Evolutionary conservation across 768 basidiomycete species (phyloP), one percentile per base, ranked within the genome.

Genomic region (Panaeolus papilionaceus): DNA sequence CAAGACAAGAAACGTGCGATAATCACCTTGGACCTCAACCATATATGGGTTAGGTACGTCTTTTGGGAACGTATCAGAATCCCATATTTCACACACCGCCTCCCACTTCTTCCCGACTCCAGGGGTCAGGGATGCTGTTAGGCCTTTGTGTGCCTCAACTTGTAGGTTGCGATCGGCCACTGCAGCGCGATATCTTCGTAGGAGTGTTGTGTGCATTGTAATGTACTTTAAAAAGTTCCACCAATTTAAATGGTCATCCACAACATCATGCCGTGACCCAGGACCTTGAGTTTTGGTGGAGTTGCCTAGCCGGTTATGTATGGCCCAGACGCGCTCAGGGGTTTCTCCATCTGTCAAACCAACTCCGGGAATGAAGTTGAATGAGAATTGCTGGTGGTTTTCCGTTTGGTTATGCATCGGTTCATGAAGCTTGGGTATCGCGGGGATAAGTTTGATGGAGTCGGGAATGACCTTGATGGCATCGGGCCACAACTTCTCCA

Each of bases 211-310:
- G 1, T 69, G 67, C 63, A 68, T 65, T 0, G 42, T 37, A 0
- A 67, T 62, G 6, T 71, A 66, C 51, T 79, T 79, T 5, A 42
- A 51, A 62, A 73, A 80, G 45, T 80, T 80, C 76, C 76, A 78
- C 18, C 68, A 69, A 74, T 63, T 62, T 26, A 70, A 62, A 37
- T 70, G 64, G 18, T 66, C 64, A 26, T 70, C 67, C 0, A 70
- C 42, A 0, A 62, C 40, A 20, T 70, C 69, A 0, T 68, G 62
- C 0, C 69, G 47, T 45, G 65, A 66, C 0, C 49, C 65, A 2
- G 65, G 49, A 9, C 65, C 65, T 26, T 61, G 51, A 1, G 37
- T 61, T 44, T 66, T 66, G 3, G 33, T 66, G 18, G 65, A 4
- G 42, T 66, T 66, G 16, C 51, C 54, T 0, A 66, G 47, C 3